A percentile compares a stretch with the other conserved stretches of the same genome.
These are phyloP conservation scores for Fusarium sp. DNA, from an alignment of 2,329 filamentous ascomycete genomes.

Conservation along the genomic window DNA sequence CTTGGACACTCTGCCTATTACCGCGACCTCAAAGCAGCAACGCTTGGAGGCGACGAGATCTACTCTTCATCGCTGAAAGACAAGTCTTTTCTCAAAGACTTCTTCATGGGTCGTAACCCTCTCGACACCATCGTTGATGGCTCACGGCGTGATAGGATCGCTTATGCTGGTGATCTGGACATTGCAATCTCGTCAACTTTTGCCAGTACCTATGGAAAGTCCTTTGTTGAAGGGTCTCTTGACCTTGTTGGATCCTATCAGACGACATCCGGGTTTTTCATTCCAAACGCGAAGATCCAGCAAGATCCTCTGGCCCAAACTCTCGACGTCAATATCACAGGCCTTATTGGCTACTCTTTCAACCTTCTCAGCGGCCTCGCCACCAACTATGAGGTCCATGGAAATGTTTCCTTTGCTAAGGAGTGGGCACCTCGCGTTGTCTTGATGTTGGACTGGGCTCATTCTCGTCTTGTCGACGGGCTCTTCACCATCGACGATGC, in stretches of 20 bases:
- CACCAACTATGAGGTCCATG: background rate
- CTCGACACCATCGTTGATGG: background rate
- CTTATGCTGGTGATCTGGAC: background rate
- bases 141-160: background rate
- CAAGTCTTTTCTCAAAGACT: background rate
- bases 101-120: background rate
- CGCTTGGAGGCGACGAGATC: background rate
- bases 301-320: accelerated
- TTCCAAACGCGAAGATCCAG: constrained; percentile 1
- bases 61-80: background rate
- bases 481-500: background rate
- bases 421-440: background rate
- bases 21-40: background rate
- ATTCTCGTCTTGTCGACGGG: accelerated
- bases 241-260: background rate
- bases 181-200: background rate
- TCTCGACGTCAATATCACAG: background rate
- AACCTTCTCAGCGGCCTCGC: background rate
- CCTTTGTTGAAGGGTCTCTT: background rate
- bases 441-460: background rate
- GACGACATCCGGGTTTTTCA: background rate
- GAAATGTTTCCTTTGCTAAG: accelerated
- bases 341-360: background rate
- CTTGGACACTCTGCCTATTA: background rate
- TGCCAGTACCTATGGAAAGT: background rate